Percentiles rank a stretch among this genome's conserved stretches.
Evolutionary conservation across 2,329 filamentous ascomycete species (phyloP).

Genomic region (Stagonosporopsis tanaceti): DNA sequence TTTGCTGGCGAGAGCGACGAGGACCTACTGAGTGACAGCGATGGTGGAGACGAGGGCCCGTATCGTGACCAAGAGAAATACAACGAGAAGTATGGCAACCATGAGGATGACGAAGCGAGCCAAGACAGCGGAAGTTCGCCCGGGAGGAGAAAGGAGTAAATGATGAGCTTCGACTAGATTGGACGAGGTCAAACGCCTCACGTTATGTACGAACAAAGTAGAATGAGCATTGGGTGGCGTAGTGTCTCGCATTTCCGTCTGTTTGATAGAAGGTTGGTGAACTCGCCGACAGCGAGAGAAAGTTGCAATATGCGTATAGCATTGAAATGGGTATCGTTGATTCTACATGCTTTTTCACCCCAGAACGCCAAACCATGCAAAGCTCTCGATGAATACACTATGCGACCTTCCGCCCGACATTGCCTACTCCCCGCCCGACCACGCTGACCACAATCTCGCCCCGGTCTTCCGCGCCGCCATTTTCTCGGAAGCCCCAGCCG

Average conservation of each 20-base stretch:
- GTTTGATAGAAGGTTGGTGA: background rate
- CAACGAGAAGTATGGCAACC: conserved; percentile 43
- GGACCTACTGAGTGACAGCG: conserved; percentile 61
- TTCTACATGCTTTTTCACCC: conserved; percentile 17
- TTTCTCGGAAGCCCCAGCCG: conserved; percentile 83
- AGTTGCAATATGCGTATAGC: conserved; percentile 2
- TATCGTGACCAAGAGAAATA: conserved; percentile 45
- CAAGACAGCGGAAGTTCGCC: conserved; percentile 25
- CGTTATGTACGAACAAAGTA: conserved; percentile 16
- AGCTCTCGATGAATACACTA: conserved; percentile 38
- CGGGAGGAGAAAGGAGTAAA: conserved; percentile 39
- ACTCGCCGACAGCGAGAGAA: background rate
- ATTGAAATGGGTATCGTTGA: conserved; percentile 23
- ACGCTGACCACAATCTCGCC: conserved; percentile 85
- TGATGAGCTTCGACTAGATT: background rate
- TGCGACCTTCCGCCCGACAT: conserved; percentile 89
- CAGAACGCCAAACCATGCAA: conserved; percentile 10
- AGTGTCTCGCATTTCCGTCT: background rate
- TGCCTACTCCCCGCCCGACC: conserved; percentile 91
- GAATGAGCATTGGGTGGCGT: conserved; percentile 19
- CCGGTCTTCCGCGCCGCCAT: conserved; percentile 57
- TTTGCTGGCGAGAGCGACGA: conserved; percentile 94
- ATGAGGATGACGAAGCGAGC: conserved; percentile 20
- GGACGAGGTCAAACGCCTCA: background rate
- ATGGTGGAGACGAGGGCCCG: conserved; percentile 49